Conservation (phyloP, 2,329 filamentous ascomycete species). For the Neoascochyta sp. region DNA sequence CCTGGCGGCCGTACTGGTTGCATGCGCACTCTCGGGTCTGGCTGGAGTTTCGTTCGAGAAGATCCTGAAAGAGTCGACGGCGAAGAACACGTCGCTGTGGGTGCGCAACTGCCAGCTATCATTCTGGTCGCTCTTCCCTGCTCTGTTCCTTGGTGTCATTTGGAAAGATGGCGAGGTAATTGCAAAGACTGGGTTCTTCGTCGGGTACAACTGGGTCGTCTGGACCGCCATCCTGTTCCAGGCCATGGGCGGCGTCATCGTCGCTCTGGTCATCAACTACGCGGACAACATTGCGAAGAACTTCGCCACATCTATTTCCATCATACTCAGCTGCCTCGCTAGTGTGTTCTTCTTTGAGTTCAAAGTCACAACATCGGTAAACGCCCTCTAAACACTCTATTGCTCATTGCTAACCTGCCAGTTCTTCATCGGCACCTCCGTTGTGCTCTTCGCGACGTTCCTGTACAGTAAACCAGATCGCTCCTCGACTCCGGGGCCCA, state of each 20-base stretch:
- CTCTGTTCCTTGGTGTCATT: constrained; percentile 78
- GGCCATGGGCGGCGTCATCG: constrained; percentile 77
- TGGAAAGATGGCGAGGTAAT: constrained; percentile 85
- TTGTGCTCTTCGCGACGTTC: constrained; percentile 80
- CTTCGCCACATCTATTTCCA: constrained; percentile 88
- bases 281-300: constrained; percentile 91
- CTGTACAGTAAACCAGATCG: constrained; percentile 71
- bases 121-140: constrained; percentile 89
- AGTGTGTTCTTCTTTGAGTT: constrained; percentile 86
- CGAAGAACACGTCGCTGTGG: constrained; percentile 77
- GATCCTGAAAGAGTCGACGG: constrained; percentile 77
- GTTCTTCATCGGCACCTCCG: constrained; percentile 75
- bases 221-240: constrained; percentile 83
- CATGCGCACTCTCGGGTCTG: constrained; percentile 76
- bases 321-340: constrained; percentile 79
- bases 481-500: constrained; percentile 52
- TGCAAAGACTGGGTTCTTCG: constrained; percentile 81
- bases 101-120: constrained; percentile 91
- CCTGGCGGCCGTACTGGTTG: constrained; percentile 70
- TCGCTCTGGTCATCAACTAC: constrained; percentile 75
- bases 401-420: constrained; percentile 45
- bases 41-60: constrained; percentile 89
- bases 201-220: constrained; percentile 88
- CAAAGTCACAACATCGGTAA: constrained; percentile 54
- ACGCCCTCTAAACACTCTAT: constrained; percentile 3